These are phyloP conservation scores for Backusella morwellensis DNA, from an alignment of 192 early-diverging fungal species.

Conservation along the genomic window DNA sequence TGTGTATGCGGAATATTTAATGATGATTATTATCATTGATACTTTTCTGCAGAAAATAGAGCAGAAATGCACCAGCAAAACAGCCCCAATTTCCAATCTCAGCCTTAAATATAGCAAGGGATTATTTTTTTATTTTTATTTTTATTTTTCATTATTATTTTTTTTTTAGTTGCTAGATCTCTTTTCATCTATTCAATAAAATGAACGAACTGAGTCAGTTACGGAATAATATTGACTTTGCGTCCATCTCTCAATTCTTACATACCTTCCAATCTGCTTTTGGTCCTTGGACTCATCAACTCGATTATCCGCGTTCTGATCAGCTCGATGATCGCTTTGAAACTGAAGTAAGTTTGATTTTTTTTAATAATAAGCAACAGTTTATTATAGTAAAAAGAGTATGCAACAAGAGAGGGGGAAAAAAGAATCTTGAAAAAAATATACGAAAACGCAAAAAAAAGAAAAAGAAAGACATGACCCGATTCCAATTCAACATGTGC, in stretches of 20 bases:
- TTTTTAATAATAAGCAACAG: neutral
- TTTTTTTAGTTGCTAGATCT: neutral
- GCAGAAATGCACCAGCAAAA: neutral
- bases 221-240: slow-evolving; percentile 63
- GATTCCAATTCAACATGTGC: neutral
- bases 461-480: neutral
- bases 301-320: neutral
- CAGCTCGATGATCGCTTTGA: slow-evolving; percentile 33
- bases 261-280: slow-evolving; percentile 61
- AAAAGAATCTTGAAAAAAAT: neutral
- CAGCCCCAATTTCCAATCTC: neutral
- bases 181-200: neutral
- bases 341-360: slow-evolving; percentile 11
- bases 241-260: slow-evolving; percentile 67
- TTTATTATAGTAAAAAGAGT: neutral
- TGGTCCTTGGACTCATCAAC: slow-evolving; percentile 29
- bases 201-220: slow-evolving; percentile 19
- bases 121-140: slow-evolving; percentile 11
- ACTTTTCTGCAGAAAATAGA: neutral
- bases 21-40: neutral
- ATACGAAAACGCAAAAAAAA: neutral
- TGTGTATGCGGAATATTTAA: neutral
- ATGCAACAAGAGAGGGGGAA: neutral
- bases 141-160: slow-evolving; percentile 5
- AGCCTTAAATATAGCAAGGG: neutral